Conservation (phyloP, 2,329 filamentous ascomycete genomes). For the Lecanicillium sp. region DNA sequence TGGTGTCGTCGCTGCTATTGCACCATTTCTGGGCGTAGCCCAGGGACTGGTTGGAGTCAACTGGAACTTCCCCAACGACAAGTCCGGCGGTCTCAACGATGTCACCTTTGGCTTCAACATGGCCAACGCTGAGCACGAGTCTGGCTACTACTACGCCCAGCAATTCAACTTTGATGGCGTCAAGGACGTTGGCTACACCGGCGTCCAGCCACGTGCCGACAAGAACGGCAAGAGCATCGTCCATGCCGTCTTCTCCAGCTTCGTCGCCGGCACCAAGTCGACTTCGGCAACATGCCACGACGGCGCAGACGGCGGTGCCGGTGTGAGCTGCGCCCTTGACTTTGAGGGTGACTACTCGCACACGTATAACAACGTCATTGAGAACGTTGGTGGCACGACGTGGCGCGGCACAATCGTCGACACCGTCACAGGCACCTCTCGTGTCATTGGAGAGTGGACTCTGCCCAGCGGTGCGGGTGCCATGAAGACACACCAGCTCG, state of each 20-base stretch:
- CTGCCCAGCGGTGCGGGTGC: constrained; percentile 11
- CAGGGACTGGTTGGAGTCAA: background rate
- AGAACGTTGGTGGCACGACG: constrained; percentile 10
- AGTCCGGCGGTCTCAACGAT: background rate
- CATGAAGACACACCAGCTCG: constrained; percentile 10
- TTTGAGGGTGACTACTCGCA: constrained; percentile 14
- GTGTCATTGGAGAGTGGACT: constrained; percentile 15
- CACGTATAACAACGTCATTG: constrained; percentile 13
- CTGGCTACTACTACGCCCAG: constrained; percentile 17
- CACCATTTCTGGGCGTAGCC: no score
- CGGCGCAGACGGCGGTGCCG: constrained; percentile 18
- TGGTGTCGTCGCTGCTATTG: no score
- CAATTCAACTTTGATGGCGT: constrained; percentile 13
- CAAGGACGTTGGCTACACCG: constrained; percentile 12
- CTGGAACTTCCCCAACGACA: constrained; percentile 1
- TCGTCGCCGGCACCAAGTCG: constrained; percentile 12
- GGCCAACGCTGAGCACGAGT: constrained; percentile 11
- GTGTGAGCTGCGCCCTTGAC: constrained; percentile 15
- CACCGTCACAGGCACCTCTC: constrained; percentile 6
- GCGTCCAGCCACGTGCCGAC: constrained; percentile 14
- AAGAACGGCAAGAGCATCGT: constrained; percentile 9
- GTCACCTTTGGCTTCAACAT: constrained; percentile 16
- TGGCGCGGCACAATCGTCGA: constrained; percentile 17
- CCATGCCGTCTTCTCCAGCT: constrained; percentile 17
- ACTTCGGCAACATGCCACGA: constrained; percentile 12